A percentile compares a stretch with the other conserved stretches of the same genome.
Evolutionary conservation across 129 eudicot genomes (phyloP).

Genomic region (Centella asiatica): DNA sequence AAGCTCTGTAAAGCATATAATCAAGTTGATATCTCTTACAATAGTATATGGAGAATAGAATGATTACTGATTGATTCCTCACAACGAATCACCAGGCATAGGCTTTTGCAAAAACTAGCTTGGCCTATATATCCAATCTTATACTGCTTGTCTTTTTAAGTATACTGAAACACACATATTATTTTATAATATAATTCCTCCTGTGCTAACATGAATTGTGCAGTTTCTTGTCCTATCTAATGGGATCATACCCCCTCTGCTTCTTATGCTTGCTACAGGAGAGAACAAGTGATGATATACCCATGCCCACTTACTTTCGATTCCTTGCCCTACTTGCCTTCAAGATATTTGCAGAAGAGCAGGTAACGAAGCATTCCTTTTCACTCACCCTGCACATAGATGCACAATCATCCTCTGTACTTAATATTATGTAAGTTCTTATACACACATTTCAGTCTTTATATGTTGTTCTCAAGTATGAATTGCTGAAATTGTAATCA

Average conservation of each 20-base stretch:
- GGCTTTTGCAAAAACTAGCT: too few species aligned
- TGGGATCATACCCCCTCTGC: constrained; percentile 3
- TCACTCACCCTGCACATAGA: background rate
- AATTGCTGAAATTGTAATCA: background rate
- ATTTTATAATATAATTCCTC: too few species aligned
- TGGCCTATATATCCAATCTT: too few species aligned
- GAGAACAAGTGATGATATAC: constrained; percentile 55
- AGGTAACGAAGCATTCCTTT: constrained; percentile 28
- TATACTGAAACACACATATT: too few species aligned
- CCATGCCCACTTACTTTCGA: constrained; percentile 91
- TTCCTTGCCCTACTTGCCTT: constrained; percentile 94
- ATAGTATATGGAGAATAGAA: too few species aligned
- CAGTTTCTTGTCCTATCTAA: too few species aligned
- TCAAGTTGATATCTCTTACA: too few species aligned
- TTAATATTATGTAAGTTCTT: constrained; percentile 6
- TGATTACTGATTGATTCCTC: too few species aligned
- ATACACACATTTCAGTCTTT: background rate
- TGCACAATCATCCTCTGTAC: background rate
- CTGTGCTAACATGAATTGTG: too few species aligned
- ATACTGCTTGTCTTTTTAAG: too few species aligned
- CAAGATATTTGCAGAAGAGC: constrained; percentile 75
- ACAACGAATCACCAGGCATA: too few species aligned
- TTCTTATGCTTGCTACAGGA: constrained; percentile 37
- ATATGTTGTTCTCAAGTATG: background rate
- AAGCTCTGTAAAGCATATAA: too few species aligned